Percentiles rank a stretch among this genome's conserved stretches.
Conservation (phyloP, 2,329 filamentous ascomycete genomes). For the Pezizomycotina sp. region DNA sequence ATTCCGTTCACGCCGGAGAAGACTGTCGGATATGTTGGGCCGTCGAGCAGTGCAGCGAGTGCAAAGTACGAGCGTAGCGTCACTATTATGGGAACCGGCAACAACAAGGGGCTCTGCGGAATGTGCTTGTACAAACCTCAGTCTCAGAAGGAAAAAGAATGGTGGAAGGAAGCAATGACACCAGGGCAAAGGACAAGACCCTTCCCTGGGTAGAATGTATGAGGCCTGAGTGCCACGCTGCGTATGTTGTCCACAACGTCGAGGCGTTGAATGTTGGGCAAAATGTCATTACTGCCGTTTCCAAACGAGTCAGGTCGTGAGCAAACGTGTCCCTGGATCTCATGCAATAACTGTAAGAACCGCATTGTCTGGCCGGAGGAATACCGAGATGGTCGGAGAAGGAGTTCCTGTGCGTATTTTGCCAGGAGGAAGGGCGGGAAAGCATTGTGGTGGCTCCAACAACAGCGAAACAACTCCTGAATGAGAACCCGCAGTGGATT, state of each 20-base stretch:
- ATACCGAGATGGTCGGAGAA: conserved; percentile 31
- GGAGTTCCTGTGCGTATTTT: conserved; percentile 33
- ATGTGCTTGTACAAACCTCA: conserved; percentile 27
- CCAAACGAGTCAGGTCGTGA: conserved; percentile 4
- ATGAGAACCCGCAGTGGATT: conserved; percentile 34
- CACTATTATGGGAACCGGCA: conserved; percentile 33
- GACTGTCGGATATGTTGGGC: conserved; percentile 32
- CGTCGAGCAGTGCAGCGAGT: conserved; percentile 30
- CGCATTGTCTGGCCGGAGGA: conserved; percentile 35
- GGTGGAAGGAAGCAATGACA: conserved; percentile 26
- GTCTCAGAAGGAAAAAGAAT: conserved; percentile 24
- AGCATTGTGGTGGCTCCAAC: conserved; percentile 31
- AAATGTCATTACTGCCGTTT: conserved; percentile 37
- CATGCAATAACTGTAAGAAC: conserved; percentile 34
- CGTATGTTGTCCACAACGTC: conserved; percentile 37
- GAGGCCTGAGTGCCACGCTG: conserved; percentile 32
- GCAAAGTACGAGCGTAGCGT: conserved; percentile 36
- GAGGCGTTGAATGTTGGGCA: conserved; percentile 31
- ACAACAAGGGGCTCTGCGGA: conserved; percentile 33
- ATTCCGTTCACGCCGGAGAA: conserved; percentile 36
- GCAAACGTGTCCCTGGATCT: conserved; percentile 32
- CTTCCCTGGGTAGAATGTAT: conserved; percentile 38
- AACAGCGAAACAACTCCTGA: conserved; percentile 28
- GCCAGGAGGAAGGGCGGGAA: conserved; percentile 26
- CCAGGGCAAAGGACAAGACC: conserved; percentile 27